Evolutionary conservation across 257 asterid genomes (phyloP).

Genomic region (Solanum corneliomulleri): DNA sequence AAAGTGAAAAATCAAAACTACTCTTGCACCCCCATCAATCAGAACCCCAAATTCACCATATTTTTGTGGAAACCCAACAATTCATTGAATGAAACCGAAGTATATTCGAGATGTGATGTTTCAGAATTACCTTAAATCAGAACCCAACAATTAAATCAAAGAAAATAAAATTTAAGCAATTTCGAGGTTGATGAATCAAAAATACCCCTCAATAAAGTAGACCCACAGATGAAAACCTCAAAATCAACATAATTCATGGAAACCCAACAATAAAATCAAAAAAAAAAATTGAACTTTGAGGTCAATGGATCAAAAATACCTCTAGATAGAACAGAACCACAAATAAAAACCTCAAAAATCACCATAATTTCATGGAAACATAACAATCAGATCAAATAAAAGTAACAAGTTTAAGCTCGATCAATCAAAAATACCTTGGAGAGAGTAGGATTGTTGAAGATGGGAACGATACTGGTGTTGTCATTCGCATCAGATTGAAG

Average conservation of each 20-base stretch:
- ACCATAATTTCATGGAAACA: neutral
- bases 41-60: neutral
- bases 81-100: neutral
- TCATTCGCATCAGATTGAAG: conserved; percentile 30
- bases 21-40: neutral
- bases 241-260: neutral
- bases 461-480: conserved; percentile 31
- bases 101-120: neutral
- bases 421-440: conserved; percentile 34
- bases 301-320: neutral
- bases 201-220: neutral
- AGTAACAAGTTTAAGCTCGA: neutral
- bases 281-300: neutral
- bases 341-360: neutral
- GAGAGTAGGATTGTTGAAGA: conserved; percentile 27
- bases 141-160: neutral
- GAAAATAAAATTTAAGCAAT: neutral
- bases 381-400: neutral
- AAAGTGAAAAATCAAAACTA: neutral
- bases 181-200: too few relatives aligned
- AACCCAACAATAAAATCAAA: neutral
- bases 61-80: neutral
- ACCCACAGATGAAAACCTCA: neutral
- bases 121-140: neutral
- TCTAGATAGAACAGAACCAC: neutral